phyloP scores from a whole-genome alignment of 1,284 basidiomycete species.

The Gastroboletus turbinatus region DNA sequence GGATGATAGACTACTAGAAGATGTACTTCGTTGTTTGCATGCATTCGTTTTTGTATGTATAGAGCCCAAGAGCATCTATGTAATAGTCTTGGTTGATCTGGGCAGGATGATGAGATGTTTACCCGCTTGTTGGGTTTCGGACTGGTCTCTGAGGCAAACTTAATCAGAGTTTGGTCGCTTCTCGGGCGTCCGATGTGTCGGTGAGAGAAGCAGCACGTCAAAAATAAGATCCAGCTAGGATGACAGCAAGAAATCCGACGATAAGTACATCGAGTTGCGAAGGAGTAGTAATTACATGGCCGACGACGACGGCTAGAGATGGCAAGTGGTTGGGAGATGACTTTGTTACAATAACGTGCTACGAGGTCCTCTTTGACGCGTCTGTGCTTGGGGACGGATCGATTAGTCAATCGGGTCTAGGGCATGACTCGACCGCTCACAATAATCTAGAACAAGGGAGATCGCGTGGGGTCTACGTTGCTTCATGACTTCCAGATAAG shows the following conservation, averaged over 20 bases:
- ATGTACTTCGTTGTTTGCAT: slow-evolving; percentile 20
- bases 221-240: not conserved
- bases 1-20: slow-evolving; percentile 12
- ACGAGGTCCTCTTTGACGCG: slow-evolving; percentile 19
- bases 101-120: not conserved
- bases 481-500: slow-evolving; percentile 91
- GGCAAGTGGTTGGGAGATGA: slow-evolving; percentile 15
- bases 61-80: slow-evolving; percentile 4
- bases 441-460: slow-evolving; percentile 24
- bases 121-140: not conserved
- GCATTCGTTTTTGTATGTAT: slow-evolving; percentile 28
- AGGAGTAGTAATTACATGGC: slow-evolving; percentile 26
- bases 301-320: slow-evolving; percentile 8
- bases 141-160: not conserved
- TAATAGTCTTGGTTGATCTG: slow-evolving; percentile 2
- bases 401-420: not conserved
- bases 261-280: slow-evolving; percentile 19
- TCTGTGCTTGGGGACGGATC: slow-evolving; percentile 7
- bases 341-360: slow-evolving; percentile 26
- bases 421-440: slow-evolving; percentile 17
- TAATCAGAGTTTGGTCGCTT: not conserved
- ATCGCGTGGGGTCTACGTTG: slow-evolving; percentile 5
- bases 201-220: not conserved
- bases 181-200: not conserved
- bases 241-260: slow-evolving; percentile 14